Evolutionary conservation across 495 filamentous ascomycete genomes (phyloP), one percentile per base, ranked within the genome.

Genomic region (Penicillium taxi): DNA sequence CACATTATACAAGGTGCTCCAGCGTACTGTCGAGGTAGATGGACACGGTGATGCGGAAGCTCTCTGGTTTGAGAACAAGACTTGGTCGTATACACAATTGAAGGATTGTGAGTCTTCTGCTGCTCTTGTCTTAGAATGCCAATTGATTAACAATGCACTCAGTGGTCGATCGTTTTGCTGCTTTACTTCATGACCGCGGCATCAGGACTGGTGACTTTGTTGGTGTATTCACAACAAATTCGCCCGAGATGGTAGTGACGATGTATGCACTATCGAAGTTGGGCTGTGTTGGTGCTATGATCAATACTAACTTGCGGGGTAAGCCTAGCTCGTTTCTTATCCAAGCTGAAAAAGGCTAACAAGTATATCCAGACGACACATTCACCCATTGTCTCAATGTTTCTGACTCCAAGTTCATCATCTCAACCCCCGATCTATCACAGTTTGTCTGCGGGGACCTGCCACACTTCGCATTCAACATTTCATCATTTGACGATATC

Each of bases 271-370:
- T 95, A 19, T 93, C 88, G 71, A 78, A 81, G 9, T 67, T 96
- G 18, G 91, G 91, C 2, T 87, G 83, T 1, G 78, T 75, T 22
- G 82, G 88, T 13, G 89, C 90, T 2, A 83, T 94, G 48, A 80
- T 98, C 52, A 98, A 98, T 56, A 93, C 86, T 49, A 96, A 94
- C 46, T 59, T 96, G 15, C 73, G 73, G 9, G 83, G 81, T 41
- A 73, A 75, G 26, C 15, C 18, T n/a, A n/a, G n/a, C n/a, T n/a
- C n/a, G 21, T 21, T 16, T 17, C 13, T n/a, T n/a, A 6, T 28
- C n/a, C 18, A 4, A 21, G 12, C 3, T 6, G 9, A 8, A 22
- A 28, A 17, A 21, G 3, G n/a, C 6, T 33, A 23, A 45, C 36
- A 13, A 7, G 2, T 3, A 13, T 12, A 20, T 7, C 17, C 31